phyloP scores from a whole-genome alignment of 345 rosid genomes.

The Citropsis articulata region DNA sequence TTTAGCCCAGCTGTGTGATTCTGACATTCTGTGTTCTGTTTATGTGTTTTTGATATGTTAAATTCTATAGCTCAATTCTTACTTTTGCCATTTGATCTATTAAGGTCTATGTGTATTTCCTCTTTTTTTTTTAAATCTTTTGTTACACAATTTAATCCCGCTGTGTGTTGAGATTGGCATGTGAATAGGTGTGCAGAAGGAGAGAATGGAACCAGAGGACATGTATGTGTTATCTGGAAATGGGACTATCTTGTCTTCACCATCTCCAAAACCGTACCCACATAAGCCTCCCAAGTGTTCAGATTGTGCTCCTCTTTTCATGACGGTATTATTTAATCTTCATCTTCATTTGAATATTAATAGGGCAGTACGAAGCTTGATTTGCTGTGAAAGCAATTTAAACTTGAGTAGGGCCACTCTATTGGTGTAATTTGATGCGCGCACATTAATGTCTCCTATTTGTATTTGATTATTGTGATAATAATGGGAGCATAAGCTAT shows the following conservation, averaged over 20 bases:
- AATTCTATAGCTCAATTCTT: neutral
- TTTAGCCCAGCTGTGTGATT: neutral
- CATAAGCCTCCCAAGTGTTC: conserved; percentile 89
- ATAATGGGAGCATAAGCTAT: neutral
- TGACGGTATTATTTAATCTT: conserved; percentile 51
- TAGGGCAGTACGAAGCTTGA: neutral
- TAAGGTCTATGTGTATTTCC: neutral
- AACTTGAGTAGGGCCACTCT: neutral
- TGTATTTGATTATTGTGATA: neutral
- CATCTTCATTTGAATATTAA: neutral
- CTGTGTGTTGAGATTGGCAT: conserved; percentile 16
- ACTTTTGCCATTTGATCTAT: neutral
- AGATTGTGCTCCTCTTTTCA: conserved; percentile 84
- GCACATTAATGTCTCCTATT: neutral
- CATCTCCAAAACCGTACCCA: conserved; percentile 82
- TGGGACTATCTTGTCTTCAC: conserved; percentile 59
- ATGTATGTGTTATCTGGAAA: conserved; percentile 76
- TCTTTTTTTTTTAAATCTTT: conserved; percentile 4
- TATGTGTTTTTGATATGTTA: neutral
- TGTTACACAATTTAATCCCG: neutral
- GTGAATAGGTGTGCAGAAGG: conserved; percentile 89
- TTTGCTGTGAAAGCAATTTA: neutral
- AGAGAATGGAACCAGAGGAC: conserved; percentile 93
- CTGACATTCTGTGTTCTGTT: neutral
- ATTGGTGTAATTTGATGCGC: neutral